phyloP scores from a whole-genome alignment of 2,329 filamentous ascomycete genomes.

The Daldinia sp. region DNA sequence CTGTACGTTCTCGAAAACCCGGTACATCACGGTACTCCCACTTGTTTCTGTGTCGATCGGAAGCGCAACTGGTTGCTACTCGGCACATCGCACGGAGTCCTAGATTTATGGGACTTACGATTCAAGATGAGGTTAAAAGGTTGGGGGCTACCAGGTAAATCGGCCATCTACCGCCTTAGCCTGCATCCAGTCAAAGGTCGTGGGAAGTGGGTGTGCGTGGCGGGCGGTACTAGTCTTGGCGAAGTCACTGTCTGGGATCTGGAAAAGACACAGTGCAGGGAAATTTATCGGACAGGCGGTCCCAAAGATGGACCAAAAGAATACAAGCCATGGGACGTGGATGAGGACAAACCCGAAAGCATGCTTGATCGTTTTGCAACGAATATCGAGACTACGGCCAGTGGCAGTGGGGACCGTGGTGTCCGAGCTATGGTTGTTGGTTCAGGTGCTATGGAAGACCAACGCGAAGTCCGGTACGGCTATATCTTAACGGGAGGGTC shows the following conservation, averaged over 20 bases:
- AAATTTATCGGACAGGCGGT: conserved; percentile 82
- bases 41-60: conserved; percentile 88
- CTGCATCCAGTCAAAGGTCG: conserved; percentile 83
- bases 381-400: conserved; percentile 71
- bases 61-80: conserved; percentile 91
- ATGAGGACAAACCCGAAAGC: conserved; percentile 87
- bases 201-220: conserved; percentile 87
- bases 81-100: conserved; percentile 90
- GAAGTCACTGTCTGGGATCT: conserved; percentile 97
- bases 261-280: conserved; percentile 87
- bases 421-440: conserved; percentile 81
- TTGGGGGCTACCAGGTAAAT: conserved; percentile 87
- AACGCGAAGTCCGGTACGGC: conserved; percentile 78
- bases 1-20: conserved; percentile 87
- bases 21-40: conserved; percentile 90
- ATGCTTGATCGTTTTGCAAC: conserved; percentile 89
- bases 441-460: conserved; percentile 76
- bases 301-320: conserved; percentile 70
- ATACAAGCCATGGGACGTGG: conserved; percentile 88
- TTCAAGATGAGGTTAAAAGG: conserved; percentile 89
- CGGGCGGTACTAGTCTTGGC: conserved; percentile 85
- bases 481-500: conserved; percentile 90
- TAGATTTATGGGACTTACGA: conserved; percentile 96
- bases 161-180: conserved; percentile 81
- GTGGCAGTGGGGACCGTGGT: conserved; percentile 70